A percentile compares a stretch with the other conserved stretches of the same genome.
Conservation (phyloP, 2,329 filamentous ascomycete genomes). For the Aschersonia sp. region DNA sequence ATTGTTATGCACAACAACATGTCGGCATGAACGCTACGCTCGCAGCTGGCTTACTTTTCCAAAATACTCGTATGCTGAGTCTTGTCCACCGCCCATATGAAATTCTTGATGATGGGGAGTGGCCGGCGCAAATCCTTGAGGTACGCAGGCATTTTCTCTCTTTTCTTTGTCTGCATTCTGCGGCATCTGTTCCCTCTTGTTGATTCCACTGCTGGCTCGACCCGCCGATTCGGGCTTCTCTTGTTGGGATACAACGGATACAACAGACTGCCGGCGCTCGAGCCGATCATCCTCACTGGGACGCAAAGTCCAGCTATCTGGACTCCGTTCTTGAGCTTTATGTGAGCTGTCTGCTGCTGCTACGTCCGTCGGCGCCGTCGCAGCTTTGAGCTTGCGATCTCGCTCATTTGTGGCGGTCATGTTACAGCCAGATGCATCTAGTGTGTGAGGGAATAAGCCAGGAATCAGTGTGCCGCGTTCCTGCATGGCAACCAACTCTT, state of each 20-base stretch:
- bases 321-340: conserved; percentile 14
- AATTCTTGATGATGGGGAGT: conserved; percentile 31
- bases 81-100: conserved; percentile 50
- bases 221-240: background rate
- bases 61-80: conserved; percentile 61
- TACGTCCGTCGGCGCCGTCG: conserved; percentile 19
- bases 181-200: background rate
- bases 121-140: conserved; percentile 41
- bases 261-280: conserved; percentile 1
- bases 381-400: conserved; percentile 14
- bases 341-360: conserved; percentile 15
- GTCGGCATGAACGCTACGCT: background rate
- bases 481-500: conserved; percentile 65
- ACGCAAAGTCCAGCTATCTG: background rate
- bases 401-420: conserved; percentile 24
- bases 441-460: conserved; percentile 64
- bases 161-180: no score
- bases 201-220: background rate
- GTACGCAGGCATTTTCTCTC: conserved; percentile 29
- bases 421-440: conserved; percentile 74
- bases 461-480: conserved; percentile 52
- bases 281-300: conserved; percentile 2
- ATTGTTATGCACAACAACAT: background rate
- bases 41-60: conserved; percentile 32
- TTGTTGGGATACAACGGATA: background rate